phyloP scores from a whole-genome alignment of 495 filamentous ascomycete genomes.

The Xylaria flabelliformis region DNA sequence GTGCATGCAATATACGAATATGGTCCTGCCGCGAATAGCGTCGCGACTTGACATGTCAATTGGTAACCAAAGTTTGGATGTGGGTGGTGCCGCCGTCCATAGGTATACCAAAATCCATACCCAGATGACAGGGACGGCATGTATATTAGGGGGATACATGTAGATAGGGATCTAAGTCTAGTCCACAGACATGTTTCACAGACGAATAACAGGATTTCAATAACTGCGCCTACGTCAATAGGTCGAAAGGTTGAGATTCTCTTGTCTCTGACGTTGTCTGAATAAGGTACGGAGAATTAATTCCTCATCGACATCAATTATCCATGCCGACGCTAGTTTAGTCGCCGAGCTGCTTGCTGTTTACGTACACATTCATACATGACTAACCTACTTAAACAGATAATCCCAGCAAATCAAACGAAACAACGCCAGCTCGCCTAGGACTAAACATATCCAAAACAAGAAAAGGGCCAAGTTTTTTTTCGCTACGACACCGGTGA shows the following conservation, averaged over 20 bases:
- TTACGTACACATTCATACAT: not conserved
- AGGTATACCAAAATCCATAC: not conserved
- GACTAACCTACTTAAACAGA: not conserved
- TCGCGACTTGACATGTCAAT: not conserved
- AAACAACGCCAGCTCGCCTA: not conserved
- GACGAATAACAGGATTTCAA: not conserved
- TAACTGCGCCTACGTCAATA: not conserved
- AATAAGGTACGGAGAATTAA: not conserved
- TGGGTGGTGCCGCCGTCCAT: not conserved
- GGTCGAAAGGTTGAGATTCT: not conserved
- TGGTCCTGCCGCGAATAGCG: not conserved
- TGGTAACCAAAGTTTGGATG: not conserved
- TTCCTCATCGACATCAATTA: not conserved
- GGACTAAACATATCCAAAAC: not conserved
- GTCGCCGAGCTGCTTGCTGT: not conserved
- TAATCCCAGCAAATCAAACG: not conserved
- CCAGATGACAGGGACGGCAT: not conserved
- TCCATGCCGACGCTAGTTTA: not conserved
- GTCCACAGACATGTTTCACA: not conserved
- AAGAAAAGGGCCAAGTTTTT: not conserved
- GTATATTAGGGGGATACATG: too few species aligned
- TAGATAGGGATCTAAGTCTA: not conserved
- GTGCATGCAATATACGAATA: not conserved
- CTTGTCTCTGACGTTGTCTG: not conserved
- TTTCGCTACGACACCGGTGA: conserved; percentile 5